Evolutionary conservation across 2,329 filamentous ascomycete genomes (phyloP), one percentile per base, ranked within the genome.

Genomic region (Colletotrichum costaricense): DNA sequence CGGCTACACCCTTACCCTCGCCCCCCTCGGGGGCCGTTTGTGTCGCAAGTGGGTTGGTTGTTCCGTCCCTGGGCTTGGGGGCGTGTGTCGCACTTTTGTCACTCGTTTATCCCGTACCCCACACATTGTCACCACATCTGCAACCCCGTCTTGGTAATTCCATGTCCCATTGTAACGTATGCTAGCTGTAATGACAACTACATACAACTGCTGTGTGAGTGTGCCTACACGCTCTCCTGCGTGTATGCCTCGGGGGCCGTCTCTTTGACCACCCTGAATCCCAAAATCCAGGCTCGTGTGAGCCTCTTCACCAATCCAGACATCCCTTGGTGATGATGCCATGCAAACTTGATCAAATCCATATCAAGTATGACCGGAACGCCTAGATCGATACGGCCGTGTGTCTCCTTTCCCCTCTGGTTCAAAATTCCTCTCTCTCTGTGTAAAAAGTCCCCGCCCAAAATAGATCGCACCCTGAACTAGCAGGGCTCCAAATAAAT

Each of bases 401-500:
- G 38, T 46, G 49, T 62, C 42, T 38, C 49, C 26, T 64, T 16
- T 60, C 28, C 14, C 14, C 38, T 42, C 38, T 42, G 14, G 38
- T 16, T 16, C 14, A 42, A 42, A 42, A 42, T 8, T 16, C 35
- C 12, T 42, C 38, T 38, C 12, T 38, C 8, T 26, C 26, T 54
- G 0, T 33, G 33, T 52, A 35, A 63, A 28, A n/a, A n/a, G 19
- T 26, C 54, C 38, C 38, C 42, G 52, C 67, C 66, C 24, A 38
- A 63, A 56, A 35, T 66, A 73, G 59, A 70, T 73, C 67, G 67
- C 70, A 56, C 72, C 72, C 72, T 72, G 72, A 59, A 28, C 67
- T 71, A 8, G 72, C 68, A 72, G 72, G 68, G 68, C 38, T 74
- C 72, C 68, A 67, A 74, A 67, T 62, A 58, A 72, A 74, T 67